Evolutionary conservation across 2,329 filamentous ascomycete genomes (phyloP).

Genomic region (Clathrospora elynae): DNA sequence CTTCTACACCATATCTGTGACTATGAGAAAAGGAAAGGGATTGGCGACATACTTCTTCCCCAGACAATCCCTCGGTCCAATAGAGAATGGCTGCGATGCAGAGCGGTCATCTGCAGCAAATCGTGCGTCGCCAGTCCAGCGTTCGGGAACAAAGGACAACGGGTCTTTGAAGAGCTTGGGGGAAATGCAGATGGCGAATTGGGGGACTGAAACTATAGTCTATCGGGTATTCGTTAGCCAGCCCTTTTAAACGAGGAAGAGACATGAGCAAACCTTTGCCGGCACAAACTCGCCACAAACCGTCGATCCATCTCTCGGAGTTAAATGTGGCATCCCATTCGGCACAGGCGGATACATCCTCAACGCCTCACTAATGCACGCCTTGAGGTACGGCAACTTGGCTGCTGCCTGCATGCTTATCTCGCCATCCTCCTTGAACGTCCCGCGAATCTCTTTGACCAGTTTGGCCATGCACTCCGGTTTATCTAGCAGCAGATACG

Average conservation of each 20-base stretch:
- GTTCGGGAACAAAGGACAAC: conserved; percentile 31
- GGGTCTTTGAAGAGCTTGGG: conserved; percentile 28
- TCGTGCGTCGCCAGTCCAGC: conserved; percentile 31
- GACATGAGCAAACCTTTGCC: conserved; percentile 7
- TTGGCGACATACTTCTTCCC: conserved; percentile 31
- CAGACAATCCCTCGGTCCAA: conserved; percentile 29
- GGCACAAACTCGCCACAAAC: conserved; percentile 44
- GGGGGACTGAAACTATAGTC: conserved; percentile 15
- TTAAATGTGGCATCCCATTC: conserved; percentile 34
- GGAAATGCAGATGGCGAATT: conserved; percentile 12
- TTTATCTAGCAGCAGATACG: conserved; percentile 33
- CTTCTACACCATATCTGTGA: too few species aligned
- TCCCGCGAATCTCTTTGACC: conserved; percentile 19
- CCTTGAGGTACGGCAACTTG: conserved; percentile 41
- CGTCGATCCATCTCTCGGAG: conserved; percentile 34
- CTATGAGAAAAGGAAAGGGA: not conserved
- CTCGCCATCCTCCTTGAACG: conserved; percentile 18
- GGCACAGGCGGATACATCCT: conserved; percentile 47
- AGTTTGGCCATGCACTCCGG: conserved; percentile 21
- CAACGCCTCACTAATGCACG: conserved; percentile 38
- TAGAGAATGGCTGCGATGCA: conserved; percentile 24
- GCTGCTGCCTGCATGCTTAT: conserved; percentile 34
- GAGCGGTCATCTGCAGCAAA: conserved; percentile 20
- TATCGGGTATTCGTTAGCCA: conserved; percentile 11
- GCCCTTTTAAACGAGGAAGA: not conserved